Base-by-base conservation (phyloP, 1,284 basidiomycete species). In the Trichosporon faecale region DNA sequence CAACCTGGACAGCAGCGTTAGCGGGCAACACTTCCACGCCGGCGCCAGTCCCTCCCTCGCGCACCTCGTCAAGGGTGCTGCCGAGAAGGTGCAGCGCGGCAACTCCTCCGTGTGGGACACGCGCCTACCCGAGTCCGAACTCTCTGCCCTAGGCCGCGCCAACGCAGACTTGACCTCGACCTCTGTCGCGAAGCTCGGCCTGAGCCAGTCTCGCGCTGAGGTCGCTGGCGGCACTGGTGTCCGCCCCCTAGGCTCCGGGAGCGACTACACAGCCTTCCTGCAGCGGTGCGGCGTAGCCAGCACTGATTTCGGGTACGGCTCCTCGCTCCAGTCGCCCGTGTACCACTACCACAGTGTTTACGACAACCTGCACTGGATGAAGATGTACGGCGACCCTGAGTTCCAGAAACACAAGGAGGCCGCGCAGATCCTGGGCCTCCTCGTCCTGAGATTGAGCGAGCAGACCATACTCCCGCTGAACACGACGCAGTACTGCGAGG, bases 331-430 rank as follows among this genome's bases (percentile, higher is more conserved):
- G 14, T 91, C 92, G 77, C 86, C 92, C 5, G 86, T 88, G 5
- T 92, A 92, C 77, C 91, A 92, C 78, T 92, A 92, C 76, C 85
- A 85, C 78, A 83, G 80, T 64, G 88, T 93, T 72, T 95, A 91
- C 79, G 93, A 95, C 80, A 88, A 87, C 31, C 87, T 90, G 76
- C 84, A 85, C 66, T 95, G 90, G 90, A 89, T 91, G 81, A 71
- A 76, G 21, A 77, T 79, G 75, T 94, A 89, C 76, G 91, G 87
- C 40, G 93, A 95, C 80, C 89, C 90, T 18, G 89, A 88, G 4
- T 94, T 92, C 85, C 82, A 88, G 75, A 87, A 89, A 67, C 91
- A 93, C 83, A 86, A 88, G 66, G 89, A 90, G 25, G 84, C 90
- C 37, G 87, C 91, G 18, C 89, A 91, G 77, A 86, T 89, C 73